These are phyloP conservation scores for Boletus rubropictus DNA, from an alignment of 768 basidiomycete species.

Conservation along the genomic window DNA sequence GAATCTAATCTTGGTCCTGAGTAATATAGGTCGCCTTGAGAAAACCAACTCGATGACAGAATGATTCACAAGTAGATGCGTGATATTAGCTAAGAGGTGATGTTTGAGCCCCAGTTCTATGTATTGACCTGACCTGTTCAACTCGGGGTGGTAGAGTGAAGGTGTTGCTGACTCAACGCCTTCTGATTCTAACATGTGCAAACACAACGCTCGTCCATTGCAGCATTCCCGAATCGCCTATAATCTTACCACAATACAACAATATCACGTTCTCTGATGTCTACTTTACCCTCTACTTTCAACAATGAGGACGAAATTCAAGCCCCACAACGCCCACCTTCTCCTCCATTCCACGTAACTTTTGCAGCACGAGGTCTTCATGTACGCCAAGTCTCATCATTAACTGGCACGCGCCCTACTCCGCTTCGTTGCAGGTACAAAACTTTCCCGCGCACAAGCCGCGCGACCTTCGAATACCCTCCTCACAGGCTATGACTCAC, in stretches of 20 bases:
- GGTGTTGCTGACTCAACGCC: constrained; percentile 6
- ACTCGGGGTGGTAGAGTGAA: neutral
- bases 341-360: constrained; percentile 67
- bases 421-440: constrained; percentile 47
- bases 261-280: constrained; percentile 16
- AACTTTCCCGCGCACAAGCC: constrained; percentile 78
- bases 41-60: neutral
- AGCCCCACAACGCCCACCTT: constrained; percentile 55
- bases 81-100: neutral
- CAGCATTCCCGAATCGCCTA: neutral
- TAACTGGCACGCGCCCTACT: constrained; percentile 12
- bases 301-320: constrained; percentile 53
- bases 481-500: constrained; percentile 61
- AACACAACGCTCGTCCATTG: constrained; percentile 11
- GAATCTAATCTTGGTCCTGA: neutral
- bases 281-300: constrained; percentile 15
- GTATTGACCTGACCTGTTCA: neutral
- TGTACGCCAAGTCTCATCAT: constrained; percentile 38
- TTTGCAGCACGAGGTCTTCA: constrained; percentile 67
- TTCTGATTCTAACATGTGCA: constrained; percentile 23
- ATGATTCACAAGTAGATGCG: neutral
- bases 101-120: neutral
- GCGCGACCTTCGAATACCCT: constrained; percentile 63
- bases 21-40: too few relatives aligned
- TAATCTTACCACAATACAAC: neutral